Evolutionary conservation across 2,329 filamentous ascomycete species (phyloP), one percentile per base, ranked within the genome.

Genomic region (Penicillium capsulatum): DNA sequence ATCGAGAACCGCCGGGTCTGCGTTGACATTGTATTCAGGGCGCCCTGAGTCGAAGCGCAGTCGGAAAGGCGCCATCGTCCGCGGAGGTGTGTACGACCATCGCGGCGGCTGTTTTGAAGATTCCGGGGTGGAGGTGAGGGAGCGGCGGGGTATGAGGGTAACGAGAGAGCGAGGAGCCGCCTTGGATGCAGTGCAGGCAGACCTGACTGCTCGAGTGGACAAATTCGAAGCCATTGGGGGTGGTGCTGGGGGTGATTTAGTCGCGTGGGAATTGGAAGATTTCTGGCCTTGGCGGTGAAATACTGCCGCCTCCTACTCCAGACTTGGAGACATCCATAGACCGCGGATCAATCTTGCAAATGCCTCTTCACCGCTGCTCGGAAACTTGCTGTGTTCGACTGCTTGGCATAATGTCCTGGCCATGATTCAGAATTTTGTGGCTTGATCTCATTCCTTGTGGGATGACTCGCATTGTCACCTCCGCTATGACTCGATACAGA

Each of bases 1-100:
- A 62, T 97, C 84, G 39, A 98, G 73, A 58, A 74, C 73, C 50
- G 71, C 73, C 7, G 86, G 86, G 58, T 90, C 80, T 14, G 78
- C 75, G 67, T 97, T 97, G 64, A 89, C 54, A 61, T 61, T 77
- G 79, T 91, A 58, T 63, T 57, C 47, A 14, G 54, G 54, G 36
- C 58, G 54, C 35, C 61, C 60, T 28, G 59, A 61, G 40, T 61
- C 51, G 26, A 59, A 48, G 30, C 60, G 65, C 31, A 68, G 46
- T 44, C 65, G 60, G 43, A 86, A 77, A 1, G 81, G 79, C 3
- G 82, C 82, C 67, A 82, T 86, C 74, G 86, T 84, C 41, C 68
- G 71, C 47, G 76, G 69, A 7, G 84, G 84, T 6, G 84, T 89
- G 56, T 81, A 75, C 8, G 77, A 73, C 84, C 84, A 89, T 69